Percentiles rank a stretch among this genome's conserved stretches.
These are phyloP conservation scores for Amylostereum areolatum DNA, from an alignment of 1,284 basidiomycete species.

Conservation along the genomic window DNA sequence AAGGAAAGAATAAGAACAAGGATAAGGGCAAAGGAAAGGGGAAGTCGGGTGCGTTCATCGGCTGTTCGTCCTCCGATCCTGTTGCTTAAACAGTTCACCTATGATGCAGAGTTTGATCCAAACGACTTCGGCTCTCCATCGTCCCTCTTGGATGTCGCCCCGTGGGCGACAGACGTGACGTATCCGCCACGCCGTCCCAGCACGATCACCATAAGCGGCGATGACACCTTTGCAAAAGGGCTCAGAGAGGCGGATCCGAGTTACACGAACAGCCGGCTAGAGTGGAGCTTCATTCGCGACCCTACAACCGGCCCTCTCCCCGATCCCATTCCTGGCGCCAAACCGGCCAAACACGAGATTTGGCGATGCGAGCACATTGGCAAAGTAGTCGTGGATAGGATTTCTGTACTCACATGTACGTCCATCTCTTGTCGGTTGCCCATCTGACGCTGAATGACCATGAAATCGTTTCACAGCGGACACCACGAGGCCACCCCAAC, in stretches of 20 bases:
- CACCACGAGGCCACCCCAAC: conserved; percentile 53
- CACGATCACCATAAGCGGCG: conserved; percentile 41
- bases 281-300: conserved; percentile 64
- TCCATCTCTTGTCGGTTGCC: conserved; percentile 12
- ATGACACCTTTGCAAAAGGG: conserved; percentile 55
- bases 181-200: conserved; percentile 36
- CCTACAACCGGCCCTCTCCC: conserved; percentile 33
- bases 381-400: conserved; percentile 53
- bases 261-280: conserved; percentile 37
- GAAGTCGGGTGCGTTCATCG: conserved; percentile 2
- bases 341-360: conserved; percentile 41
- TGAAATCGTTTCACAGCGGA: conserved; percentile 27
- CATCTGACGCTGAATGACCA: neutral
- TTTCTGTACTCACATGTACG: conserved; percentile 38
- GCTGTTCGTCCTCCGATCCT: conserved; percentile 3
- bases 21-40: conserved; percentile 9
- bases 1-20: conserved; percentile 11
- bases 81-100: neutral
- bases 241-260: conserved; percentile 42
- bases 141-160: conserved; percentile 14
- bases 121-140: neutral
- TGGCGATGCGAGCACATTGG: conserved; percentile 67
- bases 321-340: conserved; percentile 26
- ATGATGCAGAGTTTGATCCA: neutral
- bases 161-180: conserved; percentile 13